Conservation (phyloP, 2,329 filamentous ascomycete genomes). For the Neofusicoccum cordaticola region DNA sequence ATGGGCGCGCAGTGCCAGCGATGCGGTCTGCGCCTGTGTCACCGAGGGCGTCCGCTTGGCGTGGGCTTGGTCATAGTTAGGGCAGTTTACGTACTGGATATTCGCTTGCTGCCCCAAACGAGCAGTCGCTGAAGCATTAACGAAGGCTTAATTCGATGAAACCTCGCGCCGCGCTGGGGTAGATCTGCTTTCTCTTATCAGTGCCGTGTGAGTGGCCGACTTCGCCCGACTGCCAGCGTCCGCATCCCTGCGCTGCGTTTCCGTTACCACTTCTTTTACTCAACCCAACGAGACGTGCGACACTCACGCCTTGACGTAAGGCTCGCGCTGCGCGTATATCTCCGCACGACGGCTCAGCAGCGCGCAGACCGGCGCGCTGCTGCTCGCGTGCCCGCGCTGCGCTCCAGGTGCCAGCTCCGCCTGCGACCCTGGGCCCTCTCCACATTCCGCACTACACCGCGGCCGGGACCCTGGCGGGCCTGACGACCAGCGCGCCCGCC, state of each 20-base stretch:
- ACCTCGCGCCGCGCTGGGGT: slow-evolving; percentile 14
- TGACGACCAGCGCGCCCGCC: not conserved
- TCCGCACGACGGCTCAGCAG: not conserved
- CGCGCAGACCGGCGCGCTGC: not conserved
- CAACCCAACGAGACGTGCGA: not conserved
- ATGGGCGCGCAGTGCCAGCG: slow-evolving; percentile 11
- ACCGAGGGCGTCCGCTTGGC: slow-evolving; percentile 14
- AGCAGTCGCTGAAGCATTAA: slow-evolving; percentile 13
- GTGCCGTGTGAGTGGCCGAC: not conserved
- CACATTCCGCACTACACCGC: not conserved
- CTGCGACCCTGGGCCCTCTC: not conserved
- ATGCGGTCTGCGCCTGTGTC: slow-evolving; percentile 5
- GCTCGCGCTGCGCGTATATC: not conserved
- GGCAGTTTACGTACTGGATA: slow-evolving; percentile 18
- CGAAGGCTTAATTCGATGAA: slow-evolving; percentile 17
- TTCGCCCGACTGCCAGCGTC: not conserved
- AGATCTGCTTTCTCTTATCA: slow-evolving; percentile 15
- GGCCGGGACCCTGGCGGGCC: slow-evolving; percentile 4
- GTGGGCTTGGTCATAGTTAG: slow-evolving; percentile 18
- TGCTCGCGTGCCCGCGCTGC: not conserved
- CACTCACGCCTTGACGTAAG: slow-evolving; percentile 13
- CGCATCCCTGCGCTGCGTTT: not conserved
- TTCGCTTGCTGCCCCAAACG: slow-evolving; percentile 5
- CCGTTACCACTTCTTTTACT: slow-evolving; percentile 14
- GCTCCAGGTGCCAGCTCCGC: too few relatives aligned